Evolutionary conservation across 257 asterid species (phyloP).

Genomic region (Scutellaria baicalensis): DNA sequence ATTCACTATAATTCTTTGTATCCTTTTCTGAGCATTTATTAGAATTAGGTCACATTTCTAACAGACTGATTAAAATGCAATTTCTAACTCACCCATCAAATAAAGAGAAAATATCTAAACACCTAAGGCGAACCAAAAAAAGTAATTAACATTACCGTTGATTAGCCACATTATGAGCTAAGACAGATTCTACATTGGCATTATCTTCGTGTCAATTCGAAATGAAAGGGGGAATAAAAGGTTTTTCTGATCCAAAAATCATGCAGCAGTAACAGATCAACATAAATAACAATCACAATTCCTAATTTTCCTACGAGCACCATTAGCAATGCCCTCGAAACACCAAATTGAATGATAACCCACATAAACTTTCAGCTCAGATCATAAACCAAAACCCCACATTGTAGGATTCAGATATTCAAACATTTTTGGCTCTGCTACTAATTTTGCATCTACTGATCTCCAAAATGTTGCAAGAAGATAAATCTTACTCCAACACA

Average conservation of each 20-base stretch:
- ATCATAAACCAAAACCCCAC: slow-evolving; percentile 1
- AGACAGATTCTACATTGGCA: too few relatives aligned
- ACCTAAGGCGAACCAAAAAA: neutral
- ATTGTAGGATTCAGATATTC: neutral
- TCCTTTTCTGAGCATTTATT: neutral
- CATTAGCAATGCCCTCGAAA: neutral
- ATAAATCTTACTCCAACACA: neutral
- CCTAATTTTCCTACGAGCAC: neutral
- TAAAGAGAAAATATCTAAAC: neutral
- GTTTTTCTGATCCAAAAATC: neutral
- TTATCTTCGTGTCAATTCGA: neutral
- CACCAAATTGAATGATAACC: neutral
- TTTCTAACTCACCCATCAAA: neutral
- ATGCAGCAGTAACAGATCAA: neutral
- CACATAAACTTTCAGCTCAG: neutral
- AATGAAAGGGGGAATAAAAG: neutral
- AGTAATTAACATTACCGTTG: too few relatives aligned
- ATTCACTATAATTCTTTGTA: neutral
- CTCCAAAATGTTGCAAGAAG: neutral
- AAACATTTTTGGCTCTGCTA: neutral
- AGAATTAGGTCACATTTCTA: neutral
- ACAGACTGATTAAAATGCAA: neutral
- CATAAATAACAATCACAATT: neutral
- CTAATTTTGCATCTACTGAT: neutral
- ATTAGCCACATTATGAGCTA: too few relatives aligned